These are phyloP conservation scores for Linanthus parryae DNA, from an alignment of 148 eudicot genomes.

Conservation along the genomic window DNA sequence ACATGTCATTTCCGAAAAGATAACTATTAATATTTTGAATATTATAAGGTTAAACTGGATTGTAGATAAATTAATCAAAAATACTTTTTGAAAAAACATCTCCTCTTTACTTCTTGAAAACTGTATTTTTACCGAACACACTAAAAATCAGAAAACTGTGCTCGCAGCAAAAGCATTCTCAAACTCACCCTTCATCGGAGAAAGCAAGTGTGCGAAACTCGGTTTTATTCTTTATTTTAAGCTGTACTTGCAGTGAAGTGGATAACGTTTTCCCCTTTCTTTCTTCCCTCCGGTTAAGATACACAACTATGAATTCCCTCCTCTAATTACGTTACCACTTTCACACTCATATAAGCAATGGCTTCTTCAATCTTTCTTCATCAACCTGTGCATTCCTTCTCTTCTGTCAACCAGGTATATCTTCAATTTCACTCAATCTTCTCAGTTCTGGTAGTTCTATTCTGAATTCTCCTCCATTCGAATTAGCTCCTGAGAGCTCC, in stretches of 20 bases:
- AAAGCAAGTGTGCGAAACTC: no score
- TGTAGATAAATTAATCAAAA: no score
- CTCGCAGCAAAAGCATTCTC: no score
- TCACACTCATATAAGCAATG: slow-evolving; percentile 20
- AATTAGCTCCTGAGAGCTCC: slow-evolving; percentile 21
- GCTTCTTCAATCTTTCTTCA: slow-evolving; percentile 31
- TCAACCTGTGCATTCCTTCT: slow-evolving; percentile 22
- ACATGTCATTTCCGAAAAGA: no score
- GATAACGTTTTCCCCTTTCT: background rate
- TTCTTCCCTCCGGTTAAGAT: background rate
- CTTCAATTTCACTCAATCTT: slow-evolving; percentile 2
- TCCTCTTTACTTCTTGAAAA: no score
- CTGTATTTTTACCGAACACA: no score
- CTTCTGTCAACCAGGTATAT: slow-evolving; percentile 26
- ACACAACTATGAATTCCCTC: background rate
- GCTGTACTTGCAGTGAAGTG: background rate
- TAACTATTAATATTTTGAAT: no score
- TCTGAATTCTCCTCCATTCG: slow-evolving; percentile 1
- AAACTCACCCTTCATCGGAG: no score
- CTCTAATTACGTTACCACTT: background rate
- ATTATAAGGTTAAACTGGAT: no score
- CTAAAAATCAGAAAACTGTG: no score
- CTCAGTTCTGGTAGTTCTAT: background rate
- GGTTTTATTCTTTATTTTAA: no score
- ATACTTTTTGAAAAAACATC: no score